Conservation (phyloP, 805 yeast genomes). For the Lipomyces oligophaga region DNA sequence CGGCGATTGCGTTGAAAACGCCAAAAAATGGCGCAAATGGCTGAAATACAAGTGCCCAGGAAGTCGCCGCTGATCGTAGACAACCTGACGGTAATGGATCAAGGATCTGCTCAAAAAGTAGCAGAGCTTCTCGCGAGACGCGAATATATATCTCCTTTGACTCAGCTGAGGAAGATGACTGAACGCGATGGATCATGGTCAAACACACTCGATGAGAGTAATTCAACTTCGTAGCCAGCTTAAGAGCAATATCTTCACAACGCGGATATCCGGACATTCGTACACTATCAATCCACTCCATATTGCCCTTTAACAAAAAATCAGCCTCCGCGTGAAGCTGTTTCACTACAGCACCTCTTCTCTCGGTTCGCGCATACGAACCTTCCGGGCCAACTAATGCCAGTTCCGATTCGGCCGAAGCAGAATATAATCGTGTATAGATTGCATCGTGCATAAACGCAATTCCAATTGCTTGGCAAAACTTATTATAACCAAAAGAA, state of each 20-base stretch:
- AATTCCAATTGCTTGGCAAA: slow-evolving; percentile 18
- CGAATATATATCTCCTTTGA: slow-evolving; percentile 17
- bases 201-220: slow-evolving; percentile 20
- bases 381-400: slow-evolving; percentile 15
- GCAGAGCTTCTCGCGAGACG: slow-evolving; percentile 21
- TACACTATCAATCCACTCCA: slow-evolving; percentile 15
- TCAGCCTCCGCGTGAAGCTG: slow-evolving; percentile 17
- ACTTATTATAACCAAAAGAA: slow-evolving; percentile 17
- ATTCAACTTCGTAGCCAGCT: slow-evolving; percentile 9
- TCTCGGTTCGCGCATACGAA: slow-evolving; percentile 8
- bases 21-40: slow-evolving; percentile 27
- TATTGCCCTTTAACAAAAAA: slow-evolving; percentile 1
- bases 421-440: slow-evolving; percentile 19
- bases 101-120: slow-evolving; percentile 12
- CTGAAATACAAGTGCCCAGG: slow-evolving; percentile 26
- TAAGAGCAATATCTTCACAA: slow-evolving; percentile 4
- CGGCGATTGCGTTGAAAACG: slow-evolving; percentile 22
- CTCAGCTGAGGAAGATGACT: slow-evolving; percentile 10
- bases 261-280: slow-evolving; percentile 5
- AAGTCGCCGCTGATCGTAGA: slow-evolving; percentile 15
- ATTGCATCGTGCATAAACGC: slow-evolving; percentile 26
- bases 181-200: slow-evolving; percentile 23
- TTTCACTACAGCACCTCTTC: slow-evolving; percentile 15
- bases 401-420: slow-evolving; percentile 22
- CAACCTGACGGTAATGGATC: slow-evolving; percentile 10